Evolutionary conservation across 306 rosid species (phyloP).

Genomic region (Clitoria ternatea): DNA sequence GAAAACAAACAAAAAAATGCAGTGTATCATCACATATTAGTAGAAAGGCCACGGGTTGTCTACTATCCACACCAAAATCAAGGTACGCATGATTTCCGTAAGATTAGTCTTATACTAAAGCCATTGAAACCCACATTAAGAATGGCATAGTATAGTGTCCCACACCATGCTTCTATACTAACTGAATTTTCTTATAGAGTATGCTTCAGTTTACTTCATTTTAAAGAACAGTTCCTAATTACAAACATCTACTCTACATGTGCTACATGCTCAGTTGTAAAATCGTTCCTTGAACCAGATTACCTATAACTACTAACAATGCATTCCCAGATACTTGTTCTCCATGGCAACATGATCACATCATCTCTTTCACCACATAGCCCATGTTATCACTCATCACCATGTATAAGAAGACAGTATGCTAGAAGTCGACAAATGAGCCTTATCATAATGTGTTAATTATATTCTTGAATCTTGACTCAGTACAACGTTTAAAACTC

Average conservation of each 20-base stretch:
- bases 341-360: not conserved
- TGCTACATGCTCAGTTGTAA: not conserved
- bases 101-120: too few species aligned
- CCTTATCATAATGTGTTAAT: not conserved
- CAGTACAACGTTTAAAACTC: not conserved
- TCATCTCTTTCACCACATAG: not conserved
- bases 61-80: too few species aligned
- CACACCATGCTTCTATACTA: too few species aligned
- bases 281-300: not conserved
- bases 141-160: too few species aligned
- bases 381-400: not conserved
- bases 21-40: too few species aligned
- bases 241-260: not conserved
- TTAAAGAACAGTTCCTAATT: not conserved
- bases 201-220: not conserved
- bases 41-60: too few species aligned
- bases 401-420: not conserved
- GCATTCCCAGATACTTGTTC: not conserved
- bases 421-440: not conserved
- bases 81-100: too few species aligned
- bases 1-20: too few species aligned
- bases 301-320: not conserved
- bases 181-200: too few species aligned
- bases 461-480: not conserved
- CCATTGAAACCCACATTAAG: too few species aligned